Conservation (phyloP, 495 filamentous ascomycete species). For the Mytilinidion resinicola region DNA sequence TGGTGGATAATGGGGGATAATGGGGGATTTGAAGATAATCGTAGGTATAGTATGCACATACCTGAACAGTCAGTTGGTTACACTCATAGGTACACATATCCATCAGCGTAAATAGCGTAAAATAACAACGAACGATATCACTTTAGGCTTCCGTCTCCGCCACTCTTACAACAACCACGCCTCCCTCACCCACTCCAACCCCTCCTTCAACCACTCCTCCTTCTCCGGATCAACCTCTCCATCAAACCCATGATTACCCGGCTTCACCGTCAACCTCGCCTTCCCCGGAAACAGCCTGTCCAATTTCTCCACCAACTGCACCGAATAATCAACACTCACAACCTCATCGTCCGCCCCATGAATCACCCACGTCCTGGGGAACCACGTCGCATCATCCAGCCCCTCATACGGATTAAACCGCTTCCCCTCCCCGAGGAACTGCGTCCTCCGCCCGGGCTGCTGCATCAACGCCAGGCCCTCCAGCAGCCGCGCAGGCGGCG, state of each 20-base stretch:
- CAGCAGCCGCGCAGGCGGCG: conserved; percentile 3
- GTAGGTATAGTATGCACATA: too few relatives aligned
- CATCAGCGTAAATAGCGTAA: too few relatives aligned
- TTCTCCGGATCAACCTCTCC: conserved; percentile 4
- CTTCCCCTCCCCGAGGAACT: conserved; percentile 12
- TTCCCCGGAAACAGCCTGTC: conserved; percentile 3
- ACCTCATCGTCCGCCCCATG: conserved; percentile 23
- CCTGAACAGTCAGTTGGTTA: too few relatives aligned
- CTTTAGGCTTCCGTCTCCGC: too few relatives aligned
- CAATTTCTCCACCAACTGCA: conserved; percentile 16
- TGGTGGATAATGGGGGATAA: too few relatives aligned
- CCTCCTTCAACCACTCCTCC: conserved; percentile 22
- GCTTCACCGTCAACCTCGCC: conserved; percentile 3
- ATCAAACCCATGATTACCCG: conserved; percentile 28
- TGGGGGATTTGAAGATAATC: too few relatives aligned
- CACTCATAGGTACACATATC: too few relatives aligned
- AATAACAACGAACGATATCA: too few relatives aligned
- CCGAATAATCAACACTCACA: conserved; percentile 14
- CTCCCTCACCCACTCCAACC: conserved; percentile 17
- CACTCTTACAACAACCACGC: conserved; percentile 7
- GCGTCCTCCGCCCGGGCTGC: conserved; percentile 8
- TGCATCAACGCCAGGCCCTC: conserved; percentile 5
- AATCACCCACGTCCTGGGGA: conserved; percentile 18
- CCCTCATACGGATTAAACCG: conserved; percentile 11
- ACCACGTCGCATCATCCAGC: conserved; percentile 9